phyloP scores from a whole-genome alignment of 1,139 yeast genomes.

The Starmera stellimalicola region DNA sequence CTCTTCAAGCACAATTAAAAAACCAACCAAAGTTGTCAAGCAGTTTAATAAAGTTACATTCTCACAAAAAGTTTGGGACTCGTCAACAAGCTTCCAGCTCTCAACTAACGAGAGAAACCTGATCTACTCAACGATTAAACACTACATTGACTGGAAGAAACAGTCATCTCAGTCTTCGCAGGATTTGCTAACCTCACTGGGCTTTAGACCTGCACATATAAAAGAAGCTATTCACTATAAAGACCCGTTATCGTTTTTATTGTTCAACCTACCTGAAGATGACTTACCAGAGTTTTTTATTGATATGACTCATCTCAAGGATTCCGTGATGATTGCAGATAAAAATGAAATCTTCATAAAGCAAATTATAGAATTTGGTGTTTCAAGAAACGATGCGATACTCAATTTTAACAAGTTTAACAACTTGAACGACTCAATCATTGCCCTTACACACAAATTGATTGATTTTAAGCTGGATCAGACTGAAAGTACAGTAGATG shows the following conservation, averaged over 20 bases:
- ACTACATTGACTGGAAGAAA: slow-evolving; percentile 44
- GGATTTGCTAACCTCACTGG: slow-evolving; percentile 30
- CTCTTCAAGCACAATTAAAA: not conserved
- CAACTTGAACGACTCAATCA: slow-evolving; percentile 42
- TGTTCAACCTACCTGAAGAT: slow-evolving; percentile 88
- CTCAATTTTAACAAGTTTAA: slow-evolving; percentile 33
- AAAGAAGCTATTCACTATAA: slow-evolving; percentile 64
- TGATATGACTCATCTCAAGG: slow-evolving; percentile 33
- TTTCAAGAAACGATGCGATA: slow-evolving; percentile 54
- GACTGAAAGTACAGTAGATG: too few relatives aligned
- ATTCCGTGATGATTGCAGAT: slow-evolving; percentile 39
- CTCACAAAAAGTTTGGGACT: slow-evolving; percentile 58
- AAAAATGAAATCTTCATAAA: slow-evolving; percentile 39
- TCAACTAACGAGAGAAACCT: slow-evolving; percentile 33
- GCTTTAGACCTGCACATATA: slow-evolving; percentile 64
- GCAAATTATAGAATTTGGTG: slow-evolving; percentile 57
- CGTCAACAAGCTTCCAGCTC: slow-evolving; percentile 38
- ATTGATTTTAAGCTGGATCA: slow-evolving; percentile 17
- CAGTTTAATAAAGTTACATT: slow-evolving; percentile 24
- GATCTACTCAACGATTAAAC: slow-evolving; percentile 44
- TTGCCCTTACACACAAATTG: slow-evolving; percentile 37
- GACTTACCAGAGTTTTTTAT: slow-evolving; percentile 56
- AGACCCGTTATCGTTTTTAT: slow-evolving; percentile 67
- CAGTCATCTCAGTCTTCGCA: slow-evolving; percentile 13
- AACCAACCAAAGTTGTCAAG: not conserved